phyloP scores from a whole-genome alignment of 352 stramenopile species.

The Globisporangium cystogenes region DNA sequence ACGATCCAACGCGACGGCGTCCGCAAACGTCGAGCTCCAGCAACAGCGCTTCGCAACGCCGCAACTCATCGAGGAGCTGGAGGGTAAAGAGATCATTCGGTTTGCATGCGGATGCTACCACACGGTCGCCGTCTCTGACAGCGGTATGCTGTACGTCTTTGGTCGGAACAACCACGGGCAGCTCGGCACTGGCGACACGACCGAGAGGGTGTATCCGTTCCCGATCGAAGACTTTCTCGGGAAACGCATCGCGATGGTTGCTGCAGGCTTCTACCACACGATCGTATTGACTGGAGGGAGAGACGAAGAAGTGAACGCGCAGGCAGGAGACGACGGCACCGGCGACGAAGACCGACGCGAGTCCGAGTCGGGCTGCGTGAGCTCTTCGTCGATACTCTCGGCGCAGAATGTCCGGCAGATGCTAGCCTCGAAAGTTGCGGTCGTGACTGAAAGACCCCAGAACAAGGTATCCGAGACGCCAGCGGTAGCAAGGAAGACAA shows the following conservation, averaged over 20 bases:
- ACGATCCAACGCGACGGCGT: conserved; percentile 20
- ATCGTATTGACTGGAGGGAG: conserved; percentile 83
- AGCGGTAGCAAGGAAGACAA: conserved; percentile 6
- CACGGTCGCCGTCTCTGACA: conserved; percentile 82
- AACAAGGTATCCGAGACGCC: not conserved
- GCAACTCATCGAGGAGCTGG: conserved; percentile 57
- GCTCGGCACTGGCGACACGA: conserved; percentile 88
- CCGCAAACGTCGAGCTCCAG: conserved; percentile 55
- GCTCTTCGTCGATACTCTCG: conserved; percentile 6
- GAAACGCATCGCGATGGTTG: conserved; percentile 84
- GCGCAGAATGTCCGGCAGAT: conserved; percentile 6
- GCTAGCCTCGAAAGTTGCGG: not conserved
- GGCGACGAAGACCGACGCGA: not conserved
- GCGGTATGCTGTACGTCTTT: conserved; percentile 91
- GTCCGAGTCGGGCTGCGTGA: not conserved
- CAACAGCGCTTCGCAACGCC: conserved; percentile 61
- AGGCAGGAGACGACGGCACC: conserved; percentile 10
- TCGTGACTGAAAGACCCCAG: not conserved
- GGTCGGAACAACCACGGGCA: conserved; percentile 94
- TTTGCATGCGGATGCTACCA: conserved; percentile 92
- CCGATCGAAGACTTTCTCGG: conserved; percentile 88
- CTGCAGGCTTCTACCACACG: conserved; percentile 92
- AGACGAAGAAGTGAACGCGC: conserved; percentile 36
- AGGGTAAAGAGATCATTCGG: conserved; percentile 79
- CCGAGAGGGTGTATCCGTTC: conserved; percentile 80